phyloP scores from a whole-genome alignment of 2,329 filamentous ascomycete species.

The Penicillium olsonii region DNA sequence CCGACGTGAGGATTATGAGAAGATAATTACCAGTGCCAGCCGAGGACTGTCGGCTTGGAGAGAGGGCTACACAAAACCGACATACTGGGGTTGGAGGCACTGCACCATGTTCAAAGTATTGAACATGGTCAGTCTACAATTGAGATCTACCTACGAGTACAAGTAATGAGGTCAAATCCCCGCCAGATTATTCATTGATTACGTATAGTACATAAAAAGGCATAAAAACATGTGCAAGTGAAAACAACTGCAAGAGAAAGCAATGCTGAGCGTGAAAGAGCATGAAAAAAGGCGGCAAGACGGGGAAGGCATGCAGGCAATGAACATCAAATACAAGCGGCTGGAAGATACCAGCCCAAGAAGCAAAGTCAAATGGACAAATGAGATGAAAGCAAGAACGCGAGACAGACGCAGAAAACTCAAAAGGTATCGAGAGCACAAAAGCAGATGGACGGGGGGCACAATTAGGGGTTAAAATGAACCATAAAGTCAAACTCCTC shows the following conservation, averaged over 20 bases:
- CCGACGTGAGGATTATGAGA: too few relatives aligned
- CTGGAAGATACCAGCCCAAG: constrained; percentile 7
- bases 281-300: constrained; percentile 17
- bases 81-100: too few relatives aligned
- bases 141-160: neutral
- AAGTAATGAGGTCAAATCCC: constrained; percentile 17
- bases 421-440: constrained; percentile 37
- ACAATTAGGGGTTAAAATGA: constrained; percentile 37
- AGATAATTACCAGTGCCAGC: too few relatives aligned
- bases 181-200: constrained; percentile 37
- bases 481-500: constrained; percentile 38
- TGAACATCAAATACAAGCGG: constrained; percentile 28
- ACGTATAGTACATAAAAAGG: constrained; percentile 42
- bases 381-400: constrained; percentile 16
- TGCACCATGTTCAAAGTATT: too few relatives aligned
- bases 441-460: constrained; percentile 32
- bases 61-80: too few relatives aligned
- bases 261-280: constrained; percentile 21
- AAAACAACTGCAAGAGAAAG: constrained; percentile 22
- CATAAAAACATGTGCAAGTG: constrained; percentile 33
- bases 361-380: constrained; percentile 27
- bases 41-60: too few relatives aligned
- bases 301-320: constrained; percentile 31
- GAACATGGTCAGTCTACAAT: neutral
- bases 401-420: constrained; percentile 18